Evolutionary conservation across 345 rosid species (phyloP), one percentile per base, ranked within the genome.

Genomic region (Chamaenerion angustifolium): DNA sequence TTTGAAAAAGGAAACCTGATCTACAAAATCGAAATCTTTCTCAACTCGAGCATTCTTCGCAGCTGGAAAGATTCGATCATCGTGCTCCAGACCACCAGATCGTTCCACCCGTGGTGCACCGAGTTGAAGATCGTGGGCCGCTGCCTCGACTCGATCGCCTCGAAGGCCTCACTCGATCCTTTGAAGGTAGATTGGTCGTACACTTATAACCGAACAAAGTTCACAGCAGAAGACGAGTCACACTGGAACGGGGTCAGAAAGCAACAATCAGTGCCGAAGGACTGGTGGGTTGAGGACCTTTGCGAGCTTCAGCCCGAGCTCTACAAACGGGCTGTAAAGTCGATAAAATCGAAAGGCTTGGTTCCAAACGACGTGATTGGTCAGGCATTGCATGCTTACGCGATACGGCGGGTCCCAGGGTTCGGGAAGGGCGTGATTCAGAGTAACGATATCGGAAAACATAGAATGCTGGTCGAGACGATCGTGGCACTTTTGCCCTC

Each of bases 271-370:
- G 87, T 83, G 62, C 93, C 93, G 11, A 76, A 68, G 59, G 93
- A 83, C 31, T 83, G 93, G 93, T 83, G 93, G 93, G 84, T 83
- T 0, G 87, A 83, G 72, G 93, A 83, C 63, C 74, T 83, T n/a
- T 75, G 82, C 48, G 93, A 80, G 50, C 81, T 83, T 52, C 84
- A 80, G 59, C 68, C 80, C 8, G 80, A 73, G 52, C 51, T 80
- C 64, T 83, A 77, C 56, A 83, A 66, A 53, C 71, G 71, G 51
- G 77, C 63, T 12, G 71, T 83, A 7, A 23, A 61, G 15, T 73
- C 82, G 8, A 75, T 80, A 16, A 60, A 68, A 63, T 57, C 76
- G 5, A 77, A 68, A 53, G 79, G 75, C 23, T 66, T 58, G 47
- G 75, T 77, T 51, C 57, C 76, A 0, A 63, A 57, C 41, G 72